These are phyloP conservation scores for Mycosarcoma mackinlayi DNA, from an alignment of 1,284 basidiomycete species.

Conservation along the genomic window DNA sequence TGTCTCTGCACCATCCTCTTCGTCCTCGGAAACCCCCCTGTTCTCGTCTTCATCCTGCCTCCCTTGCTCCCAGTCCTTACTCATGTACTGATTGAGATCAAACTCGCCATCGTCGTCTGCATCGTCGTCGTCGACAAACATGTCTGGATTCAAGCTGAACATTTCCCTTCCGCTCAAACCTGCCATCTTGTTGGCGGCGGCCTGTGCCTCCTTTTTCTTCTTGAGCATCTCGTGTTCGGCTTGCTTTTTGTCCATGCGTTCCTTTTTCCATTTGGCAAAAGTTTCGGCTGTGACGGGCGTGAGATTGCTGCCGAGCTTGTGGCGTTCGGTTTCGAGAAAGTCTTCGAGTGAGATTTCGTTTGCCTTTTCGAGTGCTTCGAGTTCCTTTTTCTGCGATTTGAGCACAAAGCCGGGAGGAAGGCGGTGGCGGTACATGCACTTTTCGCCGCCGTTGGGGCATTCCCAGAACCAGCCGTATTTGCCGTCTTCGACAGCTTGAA, in stretches of 20 bases:
- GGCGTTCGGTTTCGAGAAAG: constrained; percentile 98
- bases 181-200: constrained; percentile 86
- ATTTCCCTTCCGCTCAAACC: constrained; percentile 97
- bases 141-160: constrained; percentile 91
- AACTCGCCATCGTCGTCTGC: constrained; percentile 70
- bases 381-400: constrained; percentile 80
- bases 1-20: constrained; percentile 24
- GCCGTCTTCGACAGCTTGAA: constrained; percentile 93
- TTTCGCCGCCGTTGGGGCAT: constrained; percentile 72
- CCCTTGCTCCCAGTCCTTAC: constrained; percentile 60
- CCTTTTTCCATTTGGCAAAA: constrained; percentile 92
- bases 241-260: constrained; percentile 73
- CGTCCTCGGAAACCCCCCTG: constrained; percentile 24
- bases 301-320: constrained; percentile 74
- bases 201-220: constrained; percentile 86
- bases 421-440: constrained; percentile 94
- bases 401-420: constrained; percentile 87
- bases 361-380: constrained; percentile 80
- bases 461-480: constrained; percentile 93
- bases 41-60: constrained; percentile 53
- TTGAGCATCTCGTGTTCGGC: constrained; percentile 87
- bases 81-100: constrained; percentile 62
- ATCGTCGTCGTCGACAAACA: constrained; percentile 79
- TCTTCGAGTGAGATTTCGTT: constrained; percentile 89
- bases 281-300: constrained; percentile 95